Percentiles rank a stretch among this genome's conserved stretches.
Evolutionary conservation across 345 rosid species (phyloP).

Genomic region (Eucalyptus tenuipes): DNA sequence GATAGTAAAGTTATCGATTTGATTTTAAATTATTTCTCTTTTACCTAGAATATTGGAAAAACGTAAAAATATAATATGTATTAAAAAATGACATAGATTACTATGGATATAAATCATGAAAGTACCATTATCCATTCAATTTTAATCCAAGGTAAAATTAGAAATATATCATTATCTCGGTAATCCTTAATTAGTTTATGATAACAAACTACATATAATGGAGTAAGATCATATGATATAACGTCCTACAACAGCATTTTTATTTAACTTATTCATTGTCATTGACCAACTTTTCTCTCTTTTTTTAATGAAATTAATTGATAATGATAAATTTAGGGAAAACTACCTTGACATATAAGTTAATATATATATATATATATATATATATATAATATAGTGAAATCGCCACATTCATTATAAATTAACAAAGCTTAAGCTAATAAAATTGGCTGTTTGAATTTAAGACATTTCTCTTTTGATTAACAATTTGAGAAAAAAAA

Average conservation of each 20-base stretch:
- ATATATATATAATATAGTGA: neutral
- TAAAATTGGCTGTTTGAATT: neutral
- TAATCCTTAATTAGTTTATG: neutral
- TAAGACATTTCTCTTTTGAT: neutral
- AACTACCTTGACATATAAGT: neutral
- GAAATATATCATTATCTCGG: neutral
- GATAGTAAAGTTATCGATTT: too few species aligned
- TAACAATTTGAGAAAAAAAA: neutral
- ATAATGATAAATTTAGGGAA: neutral
- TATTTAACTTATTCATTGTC: neutral
- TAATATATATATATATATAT: too few species aligned
- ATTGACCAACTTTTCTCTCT: neutral
- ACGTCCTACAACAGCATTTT: accelerated
- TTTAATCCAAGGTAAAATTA: neutral
- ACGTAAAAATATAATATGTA: neutral
- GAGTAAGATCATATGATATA: neutral
- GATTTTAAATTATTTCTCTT: neutral
- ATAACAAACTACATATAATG: neutral
- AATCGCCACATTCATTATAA: neutral
- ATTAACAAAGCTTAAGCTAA: neutral
- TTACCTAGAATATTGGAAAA: neutral
- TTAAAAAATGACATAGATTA: neutral
- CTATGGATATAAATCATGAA: neutral
- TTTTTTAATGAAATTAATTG: neutral
- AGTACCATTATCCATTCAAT: neutral